Base-by-base conservation (phyloP, 2,329 filamentous ascomycete species). In the Blastomyces percursus region DNA sequence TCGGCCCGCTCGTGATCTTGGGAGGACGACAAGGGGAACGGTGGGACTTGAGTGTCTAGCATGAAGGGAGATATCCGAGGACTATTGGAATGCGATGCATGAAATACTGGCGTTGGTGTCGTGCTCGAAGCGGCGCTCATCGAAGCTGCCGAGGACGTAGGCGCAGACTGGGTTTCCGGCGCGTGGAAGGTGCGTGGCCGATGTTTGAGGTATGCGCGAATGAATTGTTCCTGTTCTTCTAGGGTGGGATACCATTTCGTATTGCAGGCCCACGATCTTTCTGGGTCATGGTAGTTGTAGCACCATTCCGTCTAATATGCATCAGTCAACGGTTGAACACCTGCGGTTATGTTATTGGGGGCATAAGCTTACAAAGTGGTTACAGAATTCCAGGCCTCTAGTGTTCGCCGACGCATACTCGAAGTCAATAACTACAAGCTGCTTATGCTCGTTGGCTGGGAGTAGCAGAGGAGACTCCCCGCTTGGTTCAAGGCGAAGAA, bases 351-450 rank as follows among this genome's bases (percentile, higher is more conserved):
- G 2, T 40, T 11, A 57, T 40, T 16, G 14, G 38, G 7, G 9
- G 19, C 2, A 3, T 46, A 21, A 42, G 73, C 81, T 77, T 76
- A 84, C 89, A 76, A 99, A 99, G 76, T 99, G 94, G 74, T 99
- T 99, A 63, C 91, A 94, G 73, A 99, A 97, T 75, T 99, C 94
- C 19, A 91, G 81, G 1, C 91, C 94, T 0, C 86, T 86, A 0
- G 87, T 81, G 72, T 97, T 99, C 63, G 93, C 91, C 2, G 87
- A 92, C 1, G 94, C 89, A 72, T 99, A 99, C 72, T 99, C 94
- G 70, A 99, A 99, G 74, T 99, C 94, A 71, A 99, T 99, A 66
- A 99, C 94, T 19, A 97, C 84, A 16, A 99, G 84, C 76, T 96
- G 93, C 75, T 96, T 97, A 78, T 99, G 94, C 68, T 93, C 86